Conservation (phyloP, 345 rosid genomes). For the Toxicodendron radicans region DNA sequence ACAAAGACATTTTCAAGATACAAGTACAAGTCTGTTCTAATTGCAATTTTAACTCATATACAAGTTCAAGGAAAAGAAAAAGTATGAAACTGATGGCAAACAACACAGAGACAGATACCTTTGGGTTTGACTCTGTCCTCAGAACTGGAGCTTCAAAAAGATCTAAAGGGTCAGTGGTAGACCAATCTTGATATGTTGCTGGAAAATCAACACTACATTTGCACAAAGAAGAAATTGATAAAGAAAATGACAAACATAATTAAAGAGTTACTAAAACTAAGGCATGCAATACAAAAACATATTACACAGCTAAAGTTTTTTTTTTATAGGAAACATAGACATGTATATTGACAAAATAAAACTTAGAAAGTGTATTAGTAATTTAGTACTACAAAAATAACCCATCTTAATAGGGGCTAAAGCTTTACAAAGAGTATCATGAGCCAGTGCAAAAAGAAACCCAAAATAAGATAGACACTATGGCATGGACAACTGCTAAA, state of each 20-base stretch:
- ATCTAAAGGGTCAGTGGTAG: conserved; percentile 62
- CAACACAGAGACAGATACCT: conserved; percentile 40
- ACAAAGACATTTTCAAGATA: not conserved
- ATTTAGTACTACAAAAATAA: too few relatives aligned
- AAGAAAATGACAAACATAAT: conserved; percentile 16
- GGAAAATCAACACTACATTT: conserved; percentile 92
- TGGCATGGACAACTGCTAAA: too few relatives aligned
- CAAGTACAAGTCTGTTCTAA: not conserved
- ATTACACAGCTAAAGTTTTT: too few relatives aligned
- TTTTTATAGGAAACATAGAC: too few relatives aligned
- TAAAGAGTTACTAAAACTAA: not conserved
- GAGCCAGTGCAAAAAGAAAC: too few relatives aligned
- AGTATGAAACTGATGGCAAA: not conserved
- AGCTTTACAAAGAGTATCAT: too few relatives aligned
- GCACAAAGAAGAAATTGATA: conserved; percentile 19
- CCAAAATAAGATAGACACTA: too few relatives aligned
- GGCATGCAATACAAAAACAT: not conserved
- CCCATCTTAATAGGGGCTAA: too few relatives aligned
- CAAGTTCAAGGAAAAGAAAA: conserved; percentile 9
- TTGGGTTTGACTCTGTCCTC: conserved; percentile 80
- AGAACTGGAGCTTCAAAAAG: conserved; percentile 72
- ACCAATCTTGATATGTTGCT: conserved; percentile 74
- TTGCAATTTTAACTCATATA: not conserved
- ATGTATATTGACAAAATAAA: too few relatives aligned
- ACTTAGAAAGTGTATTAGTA: too few relatives aligned